Evolutionary conservation across 441 rosid genomes (phyloP).

Genomic region (Eruca vesicaria): DNA sequence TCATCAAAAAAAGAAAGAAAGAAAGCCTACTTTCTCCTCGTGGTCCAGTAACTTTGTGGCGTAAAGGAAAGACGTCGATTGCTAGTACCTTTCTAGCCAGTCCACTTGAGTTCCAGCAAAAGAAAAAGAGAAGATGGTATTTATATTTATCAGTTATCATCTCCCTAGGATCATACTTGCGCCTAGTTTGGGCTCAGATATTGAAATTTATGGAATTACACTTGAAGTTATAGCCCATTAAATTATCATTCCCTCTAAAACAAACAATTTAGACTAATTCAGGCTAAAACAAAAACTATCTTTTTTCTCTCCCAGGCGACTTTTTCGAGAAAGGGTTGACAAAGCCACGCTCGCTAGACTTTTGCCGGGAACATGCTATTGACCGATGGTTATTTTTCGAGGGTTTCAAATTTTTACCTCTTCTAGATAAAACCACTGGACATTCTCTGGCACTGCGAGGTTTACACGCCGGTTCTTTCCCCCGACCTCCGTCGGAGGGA

Average conservation of each 20-base stretch:
- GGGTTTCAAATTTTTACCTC: no score
- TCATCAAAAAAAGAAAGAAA: constrained; percentile 13
- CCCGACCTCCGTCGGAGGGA: no score
- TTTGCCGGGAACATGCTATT: no score
- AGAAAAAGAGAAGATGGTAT: not conserved
- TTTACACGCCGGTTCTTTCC: no score
- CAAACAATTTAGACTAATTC: not conserved
- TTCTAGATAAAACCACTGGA: no score
- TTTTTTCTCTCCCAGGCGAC: no score
- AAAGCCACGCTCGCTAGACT: no score
- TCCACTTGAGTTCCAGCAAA: not conserved
- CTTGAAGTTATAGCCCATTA: not conserved
- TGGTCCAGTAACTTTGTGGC: constrained; percentile 32
- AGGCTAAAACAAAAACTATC: no score
- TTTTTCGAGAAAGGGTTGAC: no score
- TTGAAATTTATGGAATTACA: not conserved
- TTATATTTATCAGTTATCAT: not conserved
- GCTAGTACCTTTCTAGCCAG: constrained; percentile 9
- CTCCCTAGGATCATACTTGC: not conserved
- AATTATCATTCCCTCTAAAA: not conserved
- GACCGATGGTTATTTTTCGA: no score
- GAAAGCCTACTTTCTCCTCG: constrained; percentile 14
- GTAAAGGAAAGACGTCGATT: constrained; percentile 16
- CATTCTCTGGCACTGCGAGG: no score
- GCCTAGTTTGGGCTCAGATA: not conserved